Evolutionary conservation across 164 flowering plant genomes (phyloP).

Genomic region (Protea cynaroides): DNA sequence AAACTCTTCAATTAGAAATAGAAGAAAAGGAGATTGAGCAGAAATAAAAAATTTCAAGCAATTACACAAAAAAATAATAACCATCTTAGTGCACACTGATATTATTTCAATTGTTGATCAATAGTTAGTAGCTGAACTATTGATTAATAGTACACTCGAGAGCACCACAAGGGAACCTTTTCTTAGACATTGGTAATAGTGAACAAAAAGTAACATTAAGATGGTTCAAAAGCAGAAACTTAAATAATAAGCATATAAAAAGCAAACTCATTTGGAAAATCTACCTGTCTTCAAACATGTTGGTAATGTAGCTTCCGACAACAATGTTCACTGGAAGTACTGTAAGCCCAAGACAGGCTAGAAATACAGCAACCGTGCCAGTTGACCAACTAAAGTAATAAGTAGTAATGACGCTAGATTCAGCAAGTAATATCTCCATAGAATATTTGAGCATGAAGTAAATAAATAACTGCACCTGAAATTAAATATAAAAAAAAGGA

Average conservation of each 20-base stretch:
- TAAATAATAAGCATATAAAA: neutral
- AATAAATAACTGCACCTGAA: slow-evolving; percentile 66
- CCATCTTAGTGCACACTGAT: no score
- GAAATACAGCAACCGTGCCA: slow-evolving; percentile 60
- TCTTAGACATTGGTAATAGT: neutral
- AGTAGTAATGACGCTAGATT: slow-evolving; percentile 67
- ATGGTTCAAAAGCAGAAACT: neutral
- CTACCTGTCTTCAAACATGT: slow-evolving; percentile 82
- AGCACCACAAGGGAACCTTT: neutral
- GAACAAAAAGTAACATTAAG: neutral
- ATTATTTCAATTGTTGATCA: no score
- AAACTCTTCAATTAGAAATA: neutral
- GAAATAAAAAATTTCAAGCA: neutral
- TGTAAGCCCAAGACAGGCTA: slow-evolving; percentile 78
- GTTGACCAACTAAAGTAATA: slow-evolving; percentile 78
- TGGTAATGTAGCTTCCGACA: slow-evolving; percentile 78
- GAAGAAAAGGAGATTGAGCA: neutral
- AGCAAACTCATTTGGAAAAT: neutral
- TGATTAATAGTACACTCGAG: no score
- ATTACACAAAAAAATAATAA: neutral
- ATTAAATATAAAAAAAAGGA: neutral
- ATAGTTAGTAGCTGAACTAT: no score
- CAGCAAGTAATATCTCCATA: slow-evolving; percentile 79
- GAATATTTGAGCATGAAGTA: slow-evolving; percentile 92
- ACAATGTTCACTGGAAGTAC: slow-evolving; percentile 78